Percentiles rank a stretch among this genome's conserved stretches.
Evolutionary conservation across 352 stramenopile genomes (phyloP).

Genomic region (Globisporangium irregulare): DNA sequence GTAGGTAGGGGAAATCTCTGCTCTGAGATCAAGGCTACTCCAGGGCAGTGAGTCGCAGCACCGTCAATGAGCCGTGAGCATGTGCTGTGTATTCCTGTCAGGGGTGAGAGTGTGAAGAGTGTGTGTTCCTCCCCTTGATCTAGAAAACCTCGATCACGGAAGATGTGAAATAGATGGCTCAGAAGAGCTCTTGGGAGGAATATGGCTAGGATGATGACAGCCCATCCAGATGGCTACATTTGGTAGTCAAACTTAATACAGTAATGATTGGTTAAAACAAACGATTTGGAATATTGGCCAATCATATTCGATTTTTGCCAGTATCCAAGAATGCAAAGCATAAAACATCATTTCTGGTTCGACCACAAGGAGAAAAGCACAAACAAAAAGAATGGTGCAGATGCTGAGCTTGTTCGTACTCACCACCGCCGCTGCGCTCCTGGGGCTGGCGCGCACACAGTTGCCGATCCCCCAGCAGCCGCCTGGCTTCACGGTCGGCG

Average conservation of each 20-base stretch:
- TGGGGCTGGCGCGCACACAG: conserved; percentile 27
- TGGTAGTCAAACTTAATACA: neutral
- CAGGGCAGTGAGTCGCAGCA: too few species aligned
- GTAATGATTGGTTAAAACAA: neutral
- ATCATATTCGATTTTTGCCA: neutral
- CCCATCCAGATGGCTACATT: conserved; percentile 3
- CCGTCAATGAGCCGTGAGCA: too few species aligned
- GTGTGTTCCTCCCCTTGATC: too few species aligned
- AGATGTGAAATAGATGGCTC: too few species aligned
- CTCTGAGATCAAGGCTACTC: too few species aligned
- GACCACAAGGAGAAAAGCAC: neutral
- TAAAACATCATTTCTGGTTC: conserved; percentile 8
- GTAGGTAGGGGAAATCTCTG: too few species aligned
- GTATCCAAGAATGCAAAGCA: neutral
- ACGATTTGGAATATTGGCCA: neutral
- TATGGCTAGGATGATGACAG: too few species aligned
- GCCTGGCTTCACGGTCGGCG: conserved; percentile 59
- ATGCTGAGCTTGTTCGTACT: conserved; percentile 18
- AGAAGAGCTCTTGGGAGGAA: too few species aligned
- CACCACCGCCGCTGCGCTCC: conserved; percentile 4
- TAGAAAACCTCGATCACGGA: too few species aligned
- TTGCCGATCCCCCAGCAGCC: conserved; percentile 57
- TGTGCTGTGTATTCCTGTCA: too few species aligned
- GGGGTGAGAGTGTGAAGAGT: too few species aligned
- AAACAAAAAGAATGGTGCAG: conserved; percentile 6